A percentile compares a stretch with the other conserved stretches of the same genome.
Conservation (phyloP, 306 rosid species). For the Geum urbanum region DNA sequence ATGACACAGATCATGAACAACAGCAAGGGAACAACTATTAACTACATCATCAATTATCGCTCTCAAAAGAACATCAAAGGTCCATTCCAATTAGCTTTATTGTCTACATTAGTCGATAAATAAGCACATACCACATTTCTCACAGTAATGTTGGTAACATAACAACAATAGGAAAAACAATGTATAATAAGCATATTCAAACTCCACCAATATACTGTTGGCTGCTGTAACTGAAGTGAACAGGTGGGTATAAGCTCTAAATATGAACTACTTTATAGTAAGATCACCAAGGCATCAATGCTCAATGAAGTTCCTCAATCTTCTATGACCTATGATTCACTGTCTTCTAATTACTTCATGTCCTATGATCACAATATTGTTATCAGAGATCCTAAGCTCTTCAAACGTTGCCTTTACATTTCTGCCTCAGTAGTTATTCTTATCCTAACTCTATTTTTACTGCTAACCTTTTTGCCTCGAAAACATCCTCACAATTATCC, state of each 20-base stretch:
- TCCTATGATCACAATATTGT: conserved; percentile 49
- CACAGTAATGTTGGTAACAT: not conserved
- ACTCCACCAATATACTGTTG: too few relatives aligned
- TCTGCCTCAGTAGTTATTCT: conserved; percentile 25
- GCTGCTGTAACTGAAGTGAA: too few relatives aligned
- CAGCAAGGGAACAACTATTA: too few relatives aligned
- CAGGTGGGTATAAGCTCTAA: too few relatives aligned
- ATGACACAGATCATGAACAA: too few relatives aligned
- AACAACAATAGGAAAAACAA: not conserved
- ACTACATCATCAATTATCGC: not conserved
- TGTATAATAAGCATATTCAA: too few relatives aligned
- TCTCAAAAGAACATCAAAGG: not conserved
- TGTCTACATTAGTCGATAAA: too few relatives aligned
- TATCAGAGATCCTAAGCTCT: conserved; percentile 42
- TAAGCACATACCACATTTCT: not conserved
- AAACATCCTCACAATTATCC: conserved; percentile 36
- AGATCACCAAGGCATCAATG: not conserved
- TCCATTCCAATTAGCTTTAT: too few relatives aligned
- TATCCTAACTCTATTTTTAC: conserved; percentile 34
- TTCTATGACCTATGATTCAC: conserved; percentile 40
- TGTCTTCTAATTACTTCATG: conserved; percentile 50
- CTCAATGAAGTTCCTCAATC: conserved; percentile 7
- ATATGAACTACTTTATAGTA: not conserved
- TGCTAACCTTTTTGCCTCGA: conserved; percentile 43
- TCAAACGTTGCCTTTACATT: conserved; percentile 41